phyloP scores from a whole-genome alignment of 139 green algal species.

The Micromonas pusilla region DNA sequence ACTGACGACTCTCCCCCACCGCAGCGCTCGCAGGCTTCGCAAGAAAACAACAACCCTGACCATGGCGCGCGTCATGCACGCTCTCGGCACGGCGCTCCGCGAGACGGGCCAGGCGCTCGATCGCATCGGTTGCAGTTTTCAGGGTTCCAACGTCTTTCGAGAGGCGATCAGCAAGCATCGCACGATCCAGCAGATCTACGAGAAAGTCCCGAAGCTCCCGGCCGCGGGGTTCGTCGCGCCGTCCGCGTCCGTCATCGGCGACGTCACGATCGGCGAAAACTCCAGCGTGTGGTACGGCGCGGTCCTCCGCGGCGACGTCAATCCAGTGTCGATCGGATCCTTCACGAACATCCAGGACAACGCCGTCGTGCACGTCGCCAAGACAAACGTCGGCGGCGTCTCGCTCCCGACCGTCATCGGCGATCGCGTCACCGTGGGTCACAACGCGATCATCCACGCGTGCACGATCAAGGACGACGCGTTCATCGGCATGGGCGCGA shows the following conservation, averaged over 20 bases:
- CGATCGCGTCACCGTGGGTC: slow-evolving; percentile 68
- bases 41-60: not conserved
- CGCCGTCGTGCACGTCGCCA: slow-evolving; percentile 61
- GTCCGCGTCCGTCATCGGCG: slow-evolving; percentile 70
- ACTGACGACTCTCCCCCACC: too few relatives aligned
- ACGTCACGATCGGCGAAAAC: slow-evolving; percentile 70
- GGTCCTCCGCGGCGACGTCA: slow-evolving; percentile 76
- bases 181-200: slow-evolving; percentile 57
- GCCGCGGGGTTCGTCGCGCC: slow-evolving; percentile 76
- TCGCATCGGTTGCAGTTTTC: slow-evolving; percentile 67
- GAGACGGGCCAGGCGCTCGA: slow-evolving; percentile 91
- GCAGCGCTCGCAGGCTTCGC: not conserved
- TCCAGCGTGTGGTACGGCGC: slow-evolving; percentile 86
- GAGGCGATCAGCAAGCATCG: slow-evolving; percentile 52
- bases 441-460: slow-evolving; percentile 61
- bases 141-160: slow-evolving; percentile 74
- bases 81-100: slow-evolving; percentile 69
- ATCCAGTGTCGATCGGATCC: slow-evolving; percentile 70
- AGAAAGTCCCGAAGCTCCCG: slow-evolving; percentile 53
- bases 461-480: slow-evolving; percentile 77
- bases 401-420: slow-evolving; percentile 63
- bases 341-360: slow-evolving; percentile 92
- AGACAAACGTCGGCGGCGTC: slow-evolving; percentile 39
- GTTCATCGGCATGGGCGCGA: slow-evolving; percentile 91
- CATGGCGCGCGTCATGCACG: slow-evolving; percentile 45